Evolutionary conservation across 768 basidiomycete genomes (phyloP).

Genomic region (Tulasnella sp.): DNA sequence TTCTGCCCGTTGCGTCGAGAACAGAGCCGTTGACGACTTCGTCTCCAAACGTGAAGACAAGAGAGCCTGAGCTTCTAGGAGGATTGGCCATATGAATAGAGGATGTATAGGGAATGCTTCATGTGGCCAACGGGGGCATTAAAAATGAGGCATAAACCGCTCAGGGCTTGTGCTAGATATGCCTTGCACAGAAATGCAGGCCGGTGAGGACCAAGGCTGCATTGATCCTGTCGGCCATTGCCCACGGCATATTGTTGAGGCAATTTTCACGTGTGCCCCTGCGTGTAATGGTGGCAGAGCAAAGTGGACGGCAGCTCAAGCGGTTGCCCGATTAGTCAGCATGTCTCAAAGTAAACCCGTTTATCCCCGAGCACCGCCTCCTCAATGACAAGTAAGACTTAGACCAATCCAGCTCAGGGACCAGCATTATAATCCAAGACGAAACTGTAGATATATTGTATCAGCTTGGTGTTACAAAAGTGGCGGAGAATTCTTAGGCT

Average conservation of each 20-base stretch:
- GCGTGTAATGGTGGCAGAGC: neutral
- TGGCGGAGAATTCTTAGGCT: too few species aligned
- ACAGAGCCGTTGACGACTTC: too few species aligned
- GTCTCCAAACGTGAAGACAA: neutral
- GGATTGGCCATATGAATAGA: neutral
- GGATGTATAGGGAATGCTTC: neutral
- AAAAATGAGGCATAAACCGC: neutral
- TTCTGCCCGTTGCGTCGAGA: too few species aligned
- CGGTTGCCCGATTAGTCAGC: neutral
- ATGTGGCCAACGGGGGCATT: neutral
- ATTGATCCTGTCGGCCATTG: neutral
- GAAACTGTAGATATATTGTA: too few species aligned
- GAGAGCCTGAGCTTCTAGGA: neutral
- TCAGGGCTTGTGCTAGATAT: neutral
- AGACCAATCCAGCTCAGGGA: too few species aligned
- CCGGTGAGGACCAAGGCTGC: neutral
- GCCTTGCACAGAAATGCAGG: neutral
- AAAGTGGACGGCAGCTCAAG: neutral
- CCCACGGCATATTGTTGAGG: neutral
- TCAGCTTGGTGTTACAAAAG: too few species aligned
- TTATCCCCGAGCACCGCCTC: neutral
- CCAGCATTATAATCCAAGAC: too few species aligned
- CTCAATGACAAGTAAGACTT: too few species aligned
- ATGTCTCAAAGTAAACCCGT: neutral
- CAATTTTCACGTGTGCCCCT: neutral